A percentile compares a stretch with the other conserved stretches of the same genome.
phyloP scores from a whole-genome alignment of 2,329 filamentous ascomycete genomes.

The Xenosphaeropsis pyriputrescens region DNA sequence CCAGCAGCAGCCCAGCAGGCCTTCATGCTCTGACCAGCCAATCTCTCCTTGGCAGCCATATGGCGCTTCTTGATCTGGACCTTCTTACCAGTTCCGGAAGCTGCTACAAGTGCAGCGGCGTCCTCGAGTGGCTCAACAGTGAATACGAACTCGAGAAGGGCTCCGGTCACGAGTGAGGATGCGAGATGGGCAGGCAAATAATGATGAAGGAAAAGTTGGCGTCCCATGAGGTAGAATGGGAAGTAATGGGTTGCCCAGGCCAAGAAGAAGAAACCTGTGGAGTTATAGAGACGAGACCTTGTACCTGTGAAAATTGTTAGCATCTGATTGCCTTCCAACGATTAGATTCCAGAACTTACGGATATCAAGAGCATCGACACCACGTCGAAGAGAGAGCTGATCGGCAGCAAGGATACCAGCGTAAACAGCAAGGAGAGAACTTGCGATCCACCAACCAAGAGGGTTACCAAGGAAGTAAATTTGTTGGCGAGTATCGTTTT shows the following conservation, averaged over 20 bases:
- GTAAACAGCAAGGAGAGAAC: constrained; percentile 83
- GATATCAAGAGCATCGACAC: constrained; percentile 81
- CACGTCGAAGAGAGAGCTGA: constrained; percentile 83
- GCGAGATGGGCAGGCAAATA: constrained; percentile 92
- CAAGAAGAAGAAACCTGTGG: constrained; percentile 97
- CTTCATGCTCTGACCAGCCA: constrained; percentile 63
- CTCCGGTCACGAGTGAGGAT: constrained; percentile 77
- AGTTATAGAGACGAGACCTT: constrained; percentile 91
- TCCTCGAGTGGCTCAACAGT: constrained; percentile 61
- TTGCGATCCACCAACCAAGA: constrained; percentile 92
- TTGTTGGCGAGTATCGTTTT: constrained; percentile 85
- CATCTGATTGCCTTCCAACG: neutral
- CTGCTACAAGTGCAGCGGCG: constrained; percentile 21
- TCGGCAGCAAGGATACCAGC: constrained; percentile 84
- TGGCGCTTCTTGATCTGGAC: constrained; percentile 34
- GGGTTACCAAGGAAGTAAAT: constrained; percentile 99
- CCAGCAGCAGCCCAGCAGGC: constrained; percentile 65
- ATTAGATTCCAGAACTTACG: constrained; percentile 48
- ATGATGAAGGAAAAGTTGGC: constrained; percentile 94
- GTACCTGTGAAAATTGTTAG: constrained; percentile 44
- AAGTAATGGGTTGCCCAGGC: constrained; percentile 96
- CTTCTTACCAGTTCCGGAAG: constrained; percentile 29
- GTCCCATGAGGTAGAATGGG: constrained; percentile 96
- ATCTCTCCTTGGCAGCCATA: constrained; percentile 67
- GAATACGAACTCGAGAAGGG: constrained; percentile 91